Base-by-base conservation (phyloP, 73 alveolate genomes). In the Diophrys sp. region DNA sequence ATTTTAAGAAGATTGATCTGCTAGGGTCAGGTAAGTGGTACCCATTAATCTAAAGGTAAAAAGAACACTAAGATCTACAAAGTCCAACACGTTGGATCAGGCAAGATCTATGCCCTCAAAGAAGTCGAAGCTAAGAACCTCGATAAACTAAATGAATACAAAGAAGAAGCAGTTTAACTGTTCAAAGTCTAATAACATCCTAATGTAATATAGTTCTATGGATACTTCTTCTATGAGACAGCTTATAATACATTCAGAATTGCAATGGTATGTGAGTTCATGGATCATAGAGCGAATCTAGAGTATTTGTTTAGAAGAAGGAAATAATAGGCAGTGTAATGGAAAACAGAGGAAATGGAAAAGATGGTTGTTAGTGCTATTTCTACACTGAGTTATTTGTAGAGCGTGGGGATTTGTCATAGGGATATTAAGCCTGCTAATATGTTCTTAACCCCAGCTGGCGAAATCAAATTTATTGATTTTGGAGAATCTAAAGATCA, bases 91-190 rank as follows among this genome's bases (percentile, higher is more conserved):
- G 79, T 88, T 29, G 91, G 94, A 56, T 88, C 98, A 54, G 95
- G 97, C 28, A 96, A 96, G 84, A 73, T 82, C 67, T 96, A 92
- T 73, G 99, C 98, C 18, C 81, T 96, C 84, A 96, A 96, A 75
- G 99, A 96, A 83, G 96, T 96, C 25, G 99, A 96, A 82, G 99
- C 99, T 23, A 94, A 90, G 77, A 91, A 96, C 54, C 77, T 96
- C 29, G 99, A 96, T 75, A 96, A 96, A 87, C 94, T 96, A 56
- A 96, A 96, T 89, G 99, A 96, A 85, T 96, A 96, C 85, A 96
- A 96, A 78, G 98, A 96, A 88, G 99, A 96, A 88, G 99, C 99
- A 18, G 99, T 96, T 66, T 91, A 96, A 81, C 77, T 96, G 55
- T 88, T 90, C 67, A 94, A 93, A 81, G 98, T 94, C 26, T 91